phyloP scores from a whole-genome alignment of 495 filamentous ascomycete species.

The Penicillium coffeae region DNA sequence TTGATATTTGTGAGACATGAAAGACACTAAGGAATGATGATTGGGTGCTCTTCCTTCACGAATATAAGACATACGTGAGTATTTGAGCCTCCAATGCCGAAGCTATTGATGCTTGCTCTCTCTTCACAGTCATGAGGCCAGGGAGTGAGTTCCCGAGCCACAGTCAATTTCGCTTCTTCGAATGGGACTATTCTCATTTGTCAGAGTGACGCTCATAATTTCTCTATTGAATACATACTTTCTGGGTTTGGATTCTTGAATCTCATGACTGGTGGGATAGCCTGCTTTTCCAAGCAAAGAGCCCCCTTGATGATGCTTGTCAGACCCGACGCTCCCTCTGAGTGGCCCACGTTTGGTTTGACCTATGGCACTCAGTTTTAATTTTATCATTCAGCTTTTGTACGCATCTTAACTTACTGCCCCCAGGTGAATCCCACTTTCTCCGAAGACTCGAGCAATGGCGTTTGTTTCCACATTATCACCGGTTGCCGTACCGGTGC shows the following conservation, averaged over 20 bases:
- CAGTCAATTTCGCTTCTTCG: conserved; percentile 1
- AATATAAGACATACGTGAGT: conserved; percentile 3
- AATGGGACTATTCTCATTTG: not conserved
- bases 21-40: too few species aligned
- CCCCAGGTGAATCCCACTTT: not conserved
- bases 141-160: not conserved
- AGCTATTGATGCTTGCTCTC: conserved; percentile 6
- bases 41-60: not conserved
- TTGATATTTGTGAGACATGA: too few species aligned
- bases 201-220: not conserved
- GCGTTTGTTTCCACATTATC: conserved; percentile 41
- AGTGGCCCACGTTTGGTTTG: conserved; percentile 1
- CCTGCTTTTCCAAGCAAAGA: not conserved
- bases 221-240: not conserved
- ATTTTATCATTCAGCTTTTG: too few species aligned
- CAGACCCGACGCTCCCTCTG: not conserved
- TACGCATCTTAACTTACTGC: not conserved
- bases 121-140: not conserved
- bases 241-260: conserved; percentile 6
- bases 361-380: not conserved
- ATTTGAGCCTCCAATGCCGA: conserved; percentile 11
- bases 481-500: conserved; percentile 35
- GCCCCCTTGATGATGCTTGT: not conserved
- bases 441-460: conserved; percentile 14
- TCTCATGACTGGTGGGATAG: not conserved